These are phyloP conservation scores for Cicer bijugum DNA, from an alignment of 306 rosid genomes.

Conservation along the genomic window DNA sequence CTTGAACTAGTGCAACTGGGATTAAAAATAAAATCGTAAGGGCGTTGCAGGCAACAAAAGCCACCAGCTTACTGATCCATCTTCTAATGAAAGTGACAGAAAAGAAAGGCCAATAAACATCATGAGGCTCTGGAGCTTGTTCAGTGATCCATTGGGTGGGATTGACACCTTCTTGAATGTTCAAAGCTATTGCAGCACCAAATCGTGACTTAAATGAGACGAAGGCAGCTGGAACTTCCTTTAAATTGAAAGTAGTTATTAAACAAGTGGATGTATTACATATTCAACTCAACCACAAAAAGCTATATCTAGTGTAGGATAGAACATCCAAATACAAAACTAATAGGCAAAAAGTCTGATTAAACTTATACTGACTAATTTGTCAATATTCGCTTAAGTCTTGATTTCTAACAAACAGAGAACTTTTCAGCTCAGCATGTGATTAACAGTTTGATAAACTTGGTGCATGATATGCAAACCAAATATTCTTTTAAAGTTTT, in stretches of 20 bases:
- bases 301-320: constrained; percentile 13
- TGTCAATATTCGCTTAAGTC: neutral
- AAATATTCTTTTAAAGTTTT: too few relatives aligned
- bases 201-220: constrained; percentile 86
- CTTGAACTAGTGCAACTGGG: constrained; percentile 79
- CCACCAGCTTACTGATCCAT: constrained; percentile 69
- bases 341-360: neutral
- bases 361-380: constrained; percentile 4
- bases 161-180: constrained; percentile 68
- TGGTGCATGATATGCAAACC: neutral
- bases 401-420: neutral
- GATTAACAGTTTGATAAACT: constrained; percentile 3
- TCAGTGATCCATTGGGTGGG: constrained; percentile 84
- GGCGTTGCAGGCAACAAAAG: constrained; percentile 55
- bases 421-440: neutral
- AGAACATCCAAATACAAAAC: constrained; percentile 11
- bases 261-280: constrained; percentile 38
- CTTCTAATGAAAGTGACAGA: constrained; percentile 64
- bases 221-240: constrained; percentile 87
- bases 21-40: constrained; percentile 73
- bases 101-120: constrained; percentile 88
- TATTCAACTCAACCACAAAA: constrained; percentile 41
- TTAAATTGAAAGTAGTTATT: constrained; percentile 37
- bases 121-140: constrained; percentile 83
- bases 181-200: constrained; percentile 72